Conservation (phyloP, 805 yeast species). For the Brettanomyces anomalus region DNA sequence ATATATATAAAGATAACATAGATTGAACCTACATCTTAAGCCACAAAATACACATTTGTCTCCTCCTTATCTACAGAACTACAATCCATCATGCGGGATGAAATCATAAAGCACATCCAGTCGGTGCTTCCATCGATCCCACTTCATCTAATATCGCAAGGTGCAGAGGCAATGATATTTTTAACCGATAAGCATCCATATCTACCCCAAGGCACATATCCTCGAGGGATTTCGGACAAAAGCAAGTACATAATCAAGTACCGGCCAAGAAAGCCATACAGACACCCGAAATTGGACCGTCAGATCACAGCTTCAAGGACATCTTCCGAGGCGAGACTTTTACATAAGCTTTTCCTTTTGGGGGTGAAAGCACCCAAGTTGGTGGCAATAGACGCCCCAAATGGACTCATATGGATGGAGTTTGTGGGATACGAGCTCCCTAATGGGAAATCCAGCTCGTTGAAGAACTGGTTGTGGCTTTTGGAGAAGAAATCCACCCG, state of each 20-base stretch:
- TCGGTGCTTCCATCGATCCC: conserved; percentile 39
- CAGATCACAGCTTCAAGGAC: conserved; percentile 75
- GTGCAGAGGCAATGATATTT: conserved; percentile 86
- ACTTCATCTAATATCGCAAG: conserved; percentile 60
- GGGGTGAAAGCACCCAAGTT: conserved; percentile 66
- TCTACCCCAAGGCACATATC: conserved; percentile 24
- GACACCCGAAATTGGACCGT: conserved; percentile 77
- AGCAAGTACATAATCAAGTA: conserved; percentile 59
- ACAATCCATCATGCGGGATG: conserved; percentile 29
- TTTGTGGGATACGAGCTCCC: conserved; percentile 49
- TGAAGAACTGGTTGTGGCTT: conserved; percentile 70
- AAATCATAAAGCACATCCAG: conserved; percentile 35
- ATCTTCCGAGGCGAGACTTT: conserved; percentile 70
- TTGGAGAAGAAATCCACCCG: conserved; percentile 28
- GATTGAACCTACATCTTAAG: too few species aligned
- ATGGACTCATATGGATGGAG: conserved; percentile 89
- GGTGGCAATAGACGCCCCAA: conserved; percentile 63
- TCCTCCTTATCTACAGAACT: too few species aligned
- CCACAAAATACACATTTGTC: too few species aligned
- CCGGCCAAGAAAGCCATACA: conserved; percentile 83
- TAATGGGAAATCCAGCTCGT: conserved; percentile 45
- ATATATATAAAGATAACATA: too few species aligned
- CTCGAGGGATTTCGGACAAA: conserved; percentile 19
- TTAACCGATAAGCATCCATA: conserved; percentile 60
- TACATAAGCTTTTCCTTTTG: conserved; percentile 45